A percentile compares a stretch with the other conserved stretches of the same genome.
Conservation (phyloP, 2,329 filamentous ascomycete genomes). For the Tolypocladium inflatum region DNA sequence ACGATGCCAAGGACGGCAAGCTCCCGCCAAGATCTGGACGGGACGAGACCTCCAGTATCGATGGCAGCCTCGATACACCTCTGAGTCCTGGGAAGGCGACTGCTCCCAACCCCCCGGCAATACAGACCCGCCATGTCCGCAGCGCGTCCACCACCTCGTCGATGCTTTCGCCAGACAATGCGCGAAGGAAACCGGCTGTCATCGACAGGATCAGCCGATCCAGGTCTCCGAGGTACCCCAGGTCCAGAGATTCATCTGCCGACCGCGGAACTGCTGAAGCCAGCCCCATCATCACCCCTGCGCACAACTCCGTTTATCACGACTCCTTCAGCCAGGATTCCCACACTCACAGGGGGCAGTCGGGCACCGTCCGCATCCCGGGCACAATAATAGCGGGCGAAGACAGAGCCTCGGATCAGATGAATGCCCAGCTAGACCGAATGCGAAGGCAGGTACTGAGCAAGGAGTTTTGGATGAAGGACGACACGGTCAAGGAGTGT, state of each 20-base stretch:
- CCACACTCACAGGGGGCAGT: conserved; percentile 32
- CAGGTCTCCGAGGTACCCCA: conserved; percentile 29
- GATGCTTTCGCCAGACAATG: conserved; percentile 26
- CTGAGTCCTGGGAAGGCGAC: conserved; percentile 31
- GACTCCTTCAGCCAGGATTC: conserved; percentile 43
- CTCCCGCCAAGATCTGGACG: conserved; percentile 23
- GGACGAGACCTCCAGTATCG: conserved; percentile 35
- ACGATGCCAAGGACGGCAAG: conserved; percentile 27
- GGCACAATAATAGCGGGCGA: conserved; percentile 43
- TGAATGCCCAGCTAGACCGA: conserved; percentile 54
- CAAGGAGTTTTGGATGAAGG: conserved; percentile 98
- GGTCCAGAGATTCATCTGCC: conserved; percentile 49
- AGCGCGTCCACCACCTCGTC: conserved; percentile 24
- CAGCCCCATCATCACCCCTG: conserved; percentile 47
- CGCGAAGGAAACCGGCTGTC: conserved; percentile 36
- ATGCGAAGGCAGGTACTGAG: conserved; percentile 82
- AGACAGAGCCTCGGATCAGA: conserved; percentile 47
- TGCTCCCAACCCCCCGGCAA: conserved; percentile 18
- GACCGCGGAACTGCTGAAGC: conserved; percentile 48
- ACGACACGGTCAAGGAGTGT: conserved; percentile 96
- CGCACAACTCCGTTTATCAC: conserved; percentile 48
- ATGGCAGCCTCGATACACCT: conserved; percentile 34
- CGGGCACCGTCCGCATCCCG: conserved; percentile 41
- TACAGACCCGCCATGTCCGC: conserved; percentile 25
- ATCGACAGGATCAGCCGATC: conserved; percentile 46